A percentile compares a stretch with the other conserved stretches of the same genome.
Evolutionary conservation across 2,329 filamentous ascomycete species (phyloP).

Genomic region (Pyricularia sp.): DNA sequence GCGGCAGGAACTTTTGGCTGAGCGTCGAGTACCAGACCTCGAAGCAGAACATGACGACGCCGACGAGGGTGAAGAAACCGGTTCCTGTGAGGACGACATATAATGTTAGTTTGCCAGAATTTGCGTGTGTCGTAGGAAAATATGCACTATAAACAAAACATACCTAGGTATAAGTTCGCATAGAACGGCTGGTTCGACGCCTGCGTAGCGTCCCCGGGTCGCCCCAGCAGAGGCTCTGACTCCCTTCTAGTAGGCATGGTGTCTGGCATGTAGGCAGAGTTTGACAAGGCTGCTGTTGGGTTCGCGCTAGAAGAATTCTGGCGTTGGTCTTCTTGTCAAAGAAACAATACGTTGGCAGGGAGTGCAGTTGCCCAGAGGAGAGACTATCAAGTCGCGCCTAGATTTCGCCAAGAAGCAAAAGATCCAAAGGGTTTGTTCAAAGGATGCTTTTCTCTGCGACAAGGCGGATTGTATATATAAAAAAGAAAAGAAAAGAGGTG

Average conservation of each 20-base stretch:
- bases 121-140: neutral
- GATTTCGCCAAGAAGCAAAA: neutral
- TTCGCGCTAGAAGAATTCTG: neutral
- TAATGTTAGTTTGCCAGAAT: neutral
- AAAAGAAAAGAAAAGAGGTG: neutral
- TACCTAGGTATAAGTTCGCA: conserved; percentile 69
- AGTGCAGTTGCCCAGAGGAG: neutral
- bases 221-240: conserved; percentile 62
- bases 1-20: conserved; percentile 51
- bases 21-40: conserved; percentile 75
- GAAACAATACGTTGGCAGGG: neutral
- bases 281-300: neutral
- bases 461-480: neutral
- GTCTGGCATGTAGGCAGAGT: conserved; percentile 7
- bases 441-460: neutral
- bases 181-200: conserved; percentile 51
- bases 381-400: neutral
- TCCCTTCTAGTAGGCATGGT: conserved; percentile 30
- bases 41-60: conserved; percentile 46
- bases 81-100: conserved; percentile 52
- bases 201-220: conserved; percentile 66
- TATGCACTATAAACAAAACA: conserved; percentile 16
- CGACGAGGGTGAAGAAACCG: conserved; percentile 47
- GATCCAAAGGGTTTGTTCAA: too few relatives aligned
- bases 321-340: neutral